phyloP scores from a whole-genome alignment of 179 eudicot species.

The Spinacia oleracea region DNA sequence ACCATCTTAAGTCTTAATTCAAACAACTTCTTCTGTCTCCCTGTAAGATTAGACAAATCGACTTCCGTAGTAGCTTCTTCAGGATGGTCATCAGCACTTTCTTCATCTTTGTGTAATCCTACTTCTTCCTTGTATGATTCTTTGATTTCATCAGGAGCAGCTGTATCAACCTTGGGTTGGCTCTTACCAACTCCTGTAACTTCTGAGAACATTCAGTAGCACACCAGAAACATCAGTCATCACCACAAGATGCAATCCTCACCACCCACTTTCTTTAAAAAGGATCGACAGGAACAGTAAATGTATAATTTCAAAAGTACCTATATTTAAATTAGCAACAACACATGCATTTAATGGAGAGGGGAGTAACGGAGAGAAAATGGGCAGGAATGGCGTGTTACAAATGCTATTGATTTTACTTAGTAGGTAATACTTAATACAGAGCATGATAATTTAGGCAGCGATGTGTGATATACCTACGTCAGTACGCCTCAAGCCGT shows the following conservation, averaged over 20 bases:
- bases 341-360: neutral
- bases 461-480: neutral
- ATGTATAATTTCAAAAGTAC: neutral
- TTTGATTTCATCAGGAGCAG: conserved; percentile 35
- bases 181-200: neutral
- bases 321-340: neutral
- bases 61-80: conserved; percentile 36
- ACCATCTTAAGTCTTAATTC: conserved; percentile 91
- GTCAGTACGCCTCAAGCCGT: neutral
- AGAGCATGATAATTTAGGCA: neutral
- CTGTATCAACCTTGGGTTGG: conserved; percentile 8
- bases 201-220: neutral
- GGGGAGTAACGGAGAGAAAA: neutral
- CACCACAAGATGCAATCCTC: neutral
- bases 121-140: conserved; percentile 39
- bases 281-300: neutral
- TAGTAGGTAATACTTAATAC: neutral
- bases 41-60: conserved; percentile 60
- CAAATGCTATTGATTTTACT: neutral
- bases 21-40: conserved; percentile 76
- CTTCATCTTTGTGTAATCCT: conserved; percentile 30
- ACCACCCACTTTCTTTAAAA: neutral
- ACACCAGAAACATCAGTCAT: conserved; percentile 10
- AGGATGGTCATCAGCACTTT: conserved; percentile 39
- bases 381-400: neutral